Base-by-base conservation (phyloP, 129 eudicot genomes). In the Centrapalus pauciflorus region DNA sequence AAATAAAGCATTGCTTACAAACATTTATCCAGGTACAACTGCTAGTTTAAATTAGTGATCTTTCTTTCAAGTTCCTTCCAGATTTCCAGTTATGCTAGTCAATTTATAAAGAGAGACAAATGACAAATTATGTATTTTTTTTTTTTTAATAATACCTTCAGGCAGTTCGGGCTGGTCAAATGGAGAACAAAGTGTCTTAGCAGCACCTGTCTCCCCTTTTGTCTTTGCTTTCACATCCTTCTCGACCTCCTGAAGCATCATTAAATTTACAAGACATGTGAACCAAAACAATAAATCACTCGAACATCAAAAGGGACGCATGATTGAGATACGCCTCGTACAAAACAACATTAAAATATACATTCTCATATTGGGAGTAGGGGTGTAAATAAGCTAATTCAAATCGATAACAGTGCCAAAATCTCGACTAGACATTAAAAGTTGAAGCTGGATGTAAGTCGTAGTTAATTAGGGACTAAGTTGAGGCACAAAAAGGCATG, bases 141-240 rank as follows among this genome's bases (percentile, higher is more conserved):
- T 38, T 27, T 26, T 0, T 16, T n/a, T 28, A 4, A 1, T 3
- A 7, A 37, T 79, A 88, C 96, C 96, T 82, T 83, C 86, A n/a
- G 84, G 83, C 43, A 88, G 67, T 26, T 76, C 83, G 8, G 96
- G 92, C 83, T 88, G 96, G 5, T 82, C 92, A 75, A 88, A 82
- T 45, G 96, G 96, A 69, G 96, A 50, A 49, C 96, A 88, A 5
- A 88, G 74, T 0, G 89, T 70, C 78, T 88, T 88, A 6, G 84
- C 96, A 10, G 96, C 96, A 41, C 96, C 96, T 78, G 74, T 77
- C 63, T 88, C 96, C 24, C 96, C 96, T 69, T 88, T 88, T 17
- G 96, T 88, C 20, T 86, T 73, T n/a, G 80, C 52, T 69, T 88
- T 88, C 33, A 88, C 96, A 38, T 82, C 87, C 75, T 88, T 82